These are phyloP conservation scores for Gigaspora rosea DNA, from an alignment of 192 early-diverging fungal genomes.

Conservation along the genomic window DNA sequence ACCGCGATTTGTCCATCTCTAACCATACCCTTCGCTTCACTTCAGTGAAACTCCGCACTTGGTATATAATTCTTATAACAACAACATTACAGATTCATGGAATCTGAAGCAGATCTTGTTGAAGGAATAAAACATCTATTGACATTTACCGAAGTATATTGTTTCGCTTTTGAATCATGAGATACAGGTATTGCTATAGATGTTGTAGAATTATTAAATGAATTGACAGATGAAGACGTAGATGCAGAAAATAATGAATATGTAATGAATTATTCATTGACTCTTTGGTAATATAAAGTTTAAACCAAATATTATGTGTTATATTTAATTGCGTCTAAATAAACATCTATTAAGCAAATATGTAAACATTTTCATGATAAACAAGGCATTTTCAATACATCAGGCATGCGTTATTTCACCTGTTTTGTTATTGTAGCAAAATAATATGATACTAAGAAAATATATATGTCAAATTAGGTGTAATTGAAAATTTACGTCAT, in stretches of 20 bases:
- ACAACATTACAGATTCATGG: slow-evolving; percentile 73
- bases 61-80: not conserved
- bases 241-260: slow-evolving; percentile 54
- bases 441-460: not conserved
- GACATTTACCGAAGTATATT: slow-evolving; percentile 70
- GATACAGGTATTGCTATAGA: slow-evolving; percentile 88
- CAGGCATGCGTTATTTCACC: slow-evolving; percentile 50
- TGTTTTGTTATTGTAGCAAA: too few relatives aligned
- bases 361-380: slow-evolving; percentile 57
- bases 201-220: slow-evolving; percentile 83
- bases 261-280: slow-evolving; percentile 68
- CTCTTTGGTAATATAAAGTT: slow-evolving; percentile 54
- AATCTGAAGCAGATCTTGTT: slow-evolving; percentile 94
- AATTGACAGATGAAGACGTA: slow-evolving; percentile 84
- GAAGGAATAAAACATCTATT: slow-evolving; percentile 82
- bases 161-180: slow-evolving; percentile 85
- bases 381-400: slow-evolving; percentile 81
- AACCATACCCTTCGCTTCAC: too few relatives aligned
- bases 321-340: not conserved
- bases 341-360: not conserved
- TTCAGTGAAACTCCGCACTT: too few relatives aligned
- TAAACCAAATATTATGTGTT: slow-evolving; percentile 21
- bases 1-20: too few relatives aligned
- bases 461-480: slow-evolving; percentile 40
- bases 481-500: slow-evolving; percentile 87